Conservation (phyloP, 306 rosid species). For the Datisca glomerata region DNA sequence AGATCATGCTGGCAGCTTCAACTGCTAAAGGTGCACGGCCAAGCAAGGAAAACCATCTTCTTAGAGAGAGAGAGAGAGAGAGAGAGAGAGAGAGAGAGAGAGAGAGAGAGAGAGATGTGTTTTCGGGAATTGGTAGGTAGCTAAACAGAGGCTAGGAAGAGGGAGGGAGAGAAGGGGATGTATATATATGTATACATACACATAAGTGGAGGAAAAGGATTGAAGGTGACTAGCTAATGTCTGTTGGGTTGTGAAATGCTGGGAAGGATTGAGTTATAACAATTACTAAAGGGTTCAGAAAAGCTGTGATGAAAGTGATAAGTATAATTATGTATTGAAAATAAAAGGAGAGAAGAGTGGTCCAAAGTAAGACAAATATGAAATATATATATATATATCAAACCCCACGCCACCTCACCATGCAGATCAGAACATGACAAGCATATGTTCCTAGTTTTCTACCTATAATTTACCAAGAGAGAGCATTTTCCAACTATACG, state of each 20-base stretch:
- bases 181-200: slow-evolving; percentile 24
- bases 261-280: slow-evolving; percentile 14
- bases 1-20: slow-evolving; percentile 90
- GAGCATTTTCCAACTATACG: too few relatives aligned
- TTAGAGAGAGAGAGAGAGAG: background rate
- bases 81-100: background rate
- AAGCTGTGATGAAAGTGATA: background rate
- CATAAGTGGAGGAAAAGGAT: background rate
- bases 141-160: slow-evolving; percentile 2
- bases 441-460: slow-evolving; percentile 20
- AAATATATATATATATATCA: background rate
- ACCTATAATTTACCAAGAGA: slow-evolving; percentile 26
- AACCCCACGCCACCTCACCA: slow-evolving; percentile 35
- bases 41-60: background rate
- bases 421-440: slow-evolving; percentile 37
- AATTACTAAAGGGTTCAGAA: background rate
- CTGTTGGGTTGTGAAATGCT: too few relatives aligned
- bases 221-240: too few relatives aligned
- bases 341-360: slow-evolving; percentile 30
- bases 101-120: background rate
- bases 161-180: slow-evolving; percentile 1
- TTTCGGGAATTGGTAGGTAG: background rate
- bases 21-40: slow-evolving; percentile 44
- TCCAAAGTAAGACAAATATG: slow-evolving; percentile 46
- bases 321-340: background rate